These are phyloP conservation scores for Tympanopsis confertula DNA, from an alignment of 2,329 filamentous ascomycete species.

Conservation along the genomic window DNA sequence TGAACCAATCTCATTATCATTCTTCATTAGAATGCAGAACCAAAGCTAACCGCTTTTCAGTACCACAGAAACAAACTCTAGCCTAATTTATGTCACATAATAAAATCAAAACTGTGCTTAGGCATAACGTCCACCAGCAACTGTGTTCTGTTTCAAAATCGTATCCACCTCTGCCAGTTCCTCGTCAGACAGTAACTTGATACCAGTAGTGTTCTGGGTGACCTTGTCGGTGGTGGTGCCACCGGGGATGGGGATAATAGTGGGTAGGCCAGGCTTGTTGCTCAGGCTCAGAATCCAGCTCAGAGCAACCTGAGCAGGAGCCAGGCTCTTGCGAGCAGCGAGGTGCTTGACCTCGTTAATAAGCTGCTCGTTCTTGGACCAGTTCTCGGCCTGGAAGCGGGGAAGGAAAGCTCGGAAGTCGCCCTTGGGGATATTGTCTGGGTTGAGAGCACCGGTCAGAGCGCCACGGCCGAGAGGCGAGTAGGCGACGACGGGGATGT, in stretches of 20 bases:
- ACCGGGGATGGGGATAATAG: slow-evolving; percentile 22
- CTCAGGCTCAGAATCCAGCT: slow-evolving; percentile 32
- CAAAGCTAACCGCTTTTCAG: too few relatives aligned
- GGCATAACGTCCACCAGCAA: slow-evolving; percentile 27
- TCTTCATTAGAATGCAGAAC: too few relatives aligned
- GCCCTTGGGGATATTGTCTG: slow-evolving; percentile 30
- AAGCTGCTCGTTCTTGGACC: slow-evolving; percentile 40
- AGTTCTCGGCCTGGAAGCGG: slow-evolving; percentile 37
- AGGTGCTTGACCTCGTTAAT: slow-evolving; percentile 21
- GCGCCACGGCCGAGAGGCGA: slow-evolving; percentile 48
- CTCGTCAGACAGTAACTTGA: slow-evolving; percentile 15
- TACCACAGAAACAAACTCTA: too few relatives aligned
- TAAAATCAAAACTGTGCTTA: not conserved
- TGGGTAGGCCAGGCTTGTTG: slow-evolving; percentile 26
- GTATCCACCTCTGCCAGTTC: slow-evolving; percentile 35
- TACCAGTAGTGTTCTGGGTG: slow-evolving; percentile 17
- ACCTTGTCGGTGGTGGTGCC: slow-evolving; percentile 21
- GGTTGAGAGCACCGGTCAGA: slow-evolving; percentile 35
- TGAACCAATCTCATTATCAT: too few relatives aligned
- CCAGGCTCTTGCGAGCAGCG: not conserved
- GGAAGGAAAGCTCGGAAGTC: slow-evolving; percentile 35
- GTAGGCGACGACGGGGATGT: slow-evolving; percentile 43
- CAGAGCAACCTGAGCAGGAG: slow-evolving; percentile 32
- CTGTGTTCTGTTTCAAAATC: slow-evolving; percentile 31
- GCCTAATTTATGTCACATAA: too few relatives aligned